Evolutionary conservation across 371 early-diverging fungal species (phyloP).

Genomic region (Mucor circinelloides): DNA sequence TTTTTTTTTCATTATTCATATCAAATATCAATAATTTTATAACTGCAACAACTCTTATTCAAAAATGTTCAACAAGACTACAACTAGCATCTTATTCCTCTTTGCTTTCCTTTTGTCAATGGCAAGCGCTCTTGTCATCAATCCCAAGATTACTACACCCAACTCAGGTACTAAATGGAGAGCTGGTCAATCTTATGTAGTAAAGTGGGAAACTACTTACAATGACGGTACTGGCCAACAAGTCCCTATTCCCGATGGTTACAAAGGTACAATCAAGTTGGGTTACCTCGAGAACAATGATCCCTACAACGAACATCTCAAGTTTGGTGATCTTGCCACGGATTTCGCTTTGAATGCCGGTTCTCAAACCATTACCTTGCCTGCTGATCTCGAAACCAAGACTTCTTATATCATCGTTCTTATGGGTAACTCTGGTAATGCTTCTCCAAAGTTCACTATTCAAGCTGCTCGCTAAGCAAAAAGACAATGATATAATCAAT

Average conservation of each 20-base stretch:
- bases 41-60: not conserved
- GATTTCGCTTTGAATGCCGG: conserved; percentile 40
- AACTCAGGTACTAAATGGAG: conserved; percentile 28
- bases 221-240: conserved; percentile 13
- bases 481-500: not conserved
- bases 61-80: conserved; percentile 22
- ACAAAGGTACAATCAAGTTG: conserved; percentile 36
- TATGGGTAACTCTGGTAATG: conserved; percentile 53
- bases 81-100: conserved; percentile 6
- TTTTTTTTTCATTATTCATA: conserved; percentile 1
- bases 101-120: conserved; percentile 17
- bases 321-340: conserved; percentile 30
- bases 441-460: conserved; percentile 46
- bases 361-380: conserved; percentile 31
- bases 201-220: conserved; percentile 28
- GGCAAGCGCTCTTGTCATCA: conserved; percentile 24
- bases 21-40: not conserved
- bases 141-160: conserved; percentile 25
- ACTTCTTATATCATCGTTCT: conserved; percentile 43
- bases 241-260: conserved; percentile 25
- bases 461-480: conserved; percentile 6
- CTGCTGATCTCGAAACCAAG: conserved; percentile 34
- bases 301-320: conserved; percentile 35
- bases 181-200: conserved; percentile 24
- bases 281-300: conserved; percentile 39